Evolutionary conservation across 352 stramenopile species (phyloP).

Genomic region (Phytophthora pluvialis): DNA sequence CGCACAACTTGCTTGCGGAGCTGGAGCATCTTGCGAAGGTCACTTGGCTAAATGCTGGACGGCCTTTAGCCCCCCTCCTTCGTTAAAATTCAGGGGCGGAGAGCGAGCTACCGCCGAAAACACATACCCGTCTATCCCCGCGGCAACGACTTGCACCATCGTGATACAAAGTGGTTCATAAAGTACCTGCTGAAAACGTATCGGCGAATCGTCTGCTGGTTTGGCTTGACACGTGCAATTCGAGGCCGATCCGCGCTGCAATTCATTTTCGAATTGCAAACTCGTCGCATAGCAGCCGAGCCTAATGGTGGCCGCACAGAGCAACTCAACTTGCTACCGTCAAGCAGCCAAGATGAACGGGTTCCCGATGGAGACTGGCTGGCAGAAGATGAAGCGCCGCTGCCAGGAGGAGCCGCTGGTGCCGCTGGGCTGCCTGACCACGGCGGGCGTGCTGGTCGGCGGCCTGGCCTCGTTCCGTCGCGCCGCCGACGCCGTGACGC

Average conservation of each 20-base stretch:
- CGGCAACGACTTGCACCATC: background rate
- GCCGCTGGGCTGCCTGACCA: conserved; percentile 69
- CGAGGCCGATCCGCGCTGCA: background rate
- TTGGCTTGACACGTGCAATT: conserved; percentile 18
- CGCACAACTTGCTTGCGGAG: conserved; percentile 81
- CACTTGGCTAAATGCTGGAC: conserved; percentile 43
- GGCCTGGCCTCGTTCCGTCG: conserved; percentile 73
- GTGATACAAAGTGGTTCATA: background rate
- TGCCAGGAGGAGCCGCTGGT: conserved; percentile 80
- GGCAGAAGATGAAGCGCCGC: conserved; percentile 84
- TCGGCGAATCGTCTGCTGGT: conserved; percentile 23
- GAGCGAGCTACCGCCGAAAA: conserved; percentile 26
- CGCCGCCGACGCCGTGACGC: conserved; percentile 67
- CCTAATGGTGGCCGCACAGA: conserved; percentile 17
- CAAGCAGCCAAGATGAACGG: conserved; percentile 23
- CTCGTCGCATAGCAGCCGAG: background rate
- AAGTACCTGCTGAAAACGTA: background rate
- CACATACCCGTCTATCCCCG: conserved; percentile 15
- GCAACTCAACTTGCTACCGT: conserved; percentile 10
- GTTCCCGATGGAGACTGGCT: conserved; percentile 66
- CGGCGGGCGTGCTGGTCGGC: conserved; percentile 62
- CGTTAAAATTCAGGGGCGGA: conserved; percentile 38
- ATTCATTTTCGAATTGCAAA: conserved; percentile 23
- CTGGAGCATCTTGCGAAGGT: conserved; percentile 61
- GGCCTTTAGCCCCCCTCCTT: conserved; percentile 9